Evolutionary conservation across 768 basidiomycete species (phyloP), one percentile per base, ranked within the genome.

Genomic region (Mycena alexandri): DNA sequence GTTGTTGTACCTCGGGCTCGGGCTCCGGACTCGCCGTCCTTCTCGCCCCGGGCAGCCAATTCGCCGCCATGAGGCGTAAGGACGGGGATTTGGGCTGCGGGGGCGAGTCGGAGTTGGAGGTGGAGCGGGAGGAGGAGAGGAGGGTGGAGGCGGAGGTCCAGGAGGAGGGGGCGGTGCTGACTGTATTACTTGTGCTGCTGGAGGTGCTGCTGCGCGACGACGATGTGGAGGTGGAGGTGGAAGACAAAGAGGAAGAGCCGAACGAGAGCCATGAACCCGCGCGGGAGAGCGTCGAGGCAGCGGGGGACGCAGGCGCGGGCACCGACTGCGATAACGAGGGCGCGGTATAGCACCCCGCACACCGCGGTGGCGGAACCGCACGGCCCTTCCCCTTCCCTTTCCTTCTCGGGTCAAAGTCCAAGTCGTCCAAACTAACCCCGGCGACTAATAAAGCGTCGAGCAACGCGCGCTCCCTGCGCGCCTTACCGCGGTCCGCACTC

Each of bases 261-360:
- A 71, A 71, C 33, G 70, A 71, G 41, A 71, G 65, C 70, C 70
- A 71, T 7, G 70, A 71, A 53, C 70, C 63, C 1, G 70, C 66
- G 47, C 70, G 70, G 2, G 65, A 68, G 42, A 68, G 25, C 1
- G 57, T 36, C 4, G 69, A 67, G 56, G 57, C 67, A 60, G 56
- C 75, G 25, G 57, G 65, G 60, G n/a, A n/a, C n/a, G n/a, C n/a
- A n/a, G n/a, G n/a, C n/a, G n/a, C n/a, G n/a, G n/a, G n/a, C n/a
- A n/a, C n/a, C 54, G 56, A 67, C 51, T 56, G 71, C 2, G 65
- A 36, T 16, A 51, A 24, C 14, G 64, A 24, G 42, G 46, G 46
- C 19, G 51, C 22, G 50, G 52, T n/a, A 11, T 13, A 6, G 42
- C 43, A 52, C 19, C 47, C 41, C 21, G 54, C 29, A 24, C 69